Evolutionary conservation across 2,329 filamentous ascomycete species (phyloP).

Genomic region (Cladosporium sp.): DNA sequence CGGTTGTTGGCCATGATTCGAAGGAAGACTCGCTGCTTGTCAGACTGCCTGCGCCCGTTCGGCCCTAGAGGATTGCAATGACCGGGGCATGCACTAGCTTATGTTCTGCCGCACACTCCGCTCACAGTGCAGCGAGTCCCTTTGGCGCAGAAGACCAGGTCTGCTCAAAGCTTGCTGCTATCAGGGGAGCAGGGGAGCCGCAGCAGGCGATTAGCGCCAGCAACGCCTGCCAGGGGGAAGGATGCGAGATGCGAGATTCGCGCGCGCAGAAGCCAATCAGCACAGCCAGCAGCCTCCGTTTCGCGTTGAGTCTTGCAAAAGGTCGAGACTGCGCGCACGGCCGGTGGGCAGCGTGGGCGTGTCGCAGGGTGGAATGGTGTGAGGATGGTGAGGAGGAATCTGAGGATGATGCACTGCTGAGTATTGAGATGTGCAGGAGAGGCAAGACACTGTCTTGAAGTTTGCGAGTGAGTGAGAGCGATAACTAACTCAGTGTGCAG

Average conservation of each 20-base stretch:
- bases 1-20: slow-evolving; percentile 8
- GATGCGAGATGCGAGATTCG: no score
- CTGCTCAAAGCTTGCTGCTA: neutral
- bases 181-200: neutral
- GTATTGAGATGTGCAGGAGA: neutral
- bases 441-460: neutral
- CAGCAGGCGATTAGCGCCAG: neutral
- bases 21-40: neutral
- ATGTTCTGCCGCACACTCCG: slow-evolving; percentile 13
- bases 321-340: slow-evolving; percentile 12
- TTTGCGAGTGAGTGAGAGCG: neutral
- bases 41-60: neutral
- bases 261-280: slow-evolving; percentile 3
- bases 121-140: neutral
- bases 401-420: no score
- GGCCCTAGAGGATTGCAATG: slow-evolving; percentile 5
- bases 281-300: neutral
- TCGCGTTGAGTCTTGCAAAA: neutral
- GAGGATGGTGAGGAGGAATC: neutral
- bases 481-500: no score
- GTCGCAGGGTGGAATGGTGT: neutral
- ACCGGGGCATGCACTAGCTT: slow-evolving; percentile 16
- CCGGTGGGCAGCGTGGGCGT: neutral
- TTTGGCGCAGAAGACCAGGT: neutral
- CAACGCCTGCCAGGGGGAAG: neutral